These are phyloP conservation scores for Lyophyllum shimeji DNA, from an alignment of 768 basidiomycete genomes.

Conservation along the genomic window DNA sequence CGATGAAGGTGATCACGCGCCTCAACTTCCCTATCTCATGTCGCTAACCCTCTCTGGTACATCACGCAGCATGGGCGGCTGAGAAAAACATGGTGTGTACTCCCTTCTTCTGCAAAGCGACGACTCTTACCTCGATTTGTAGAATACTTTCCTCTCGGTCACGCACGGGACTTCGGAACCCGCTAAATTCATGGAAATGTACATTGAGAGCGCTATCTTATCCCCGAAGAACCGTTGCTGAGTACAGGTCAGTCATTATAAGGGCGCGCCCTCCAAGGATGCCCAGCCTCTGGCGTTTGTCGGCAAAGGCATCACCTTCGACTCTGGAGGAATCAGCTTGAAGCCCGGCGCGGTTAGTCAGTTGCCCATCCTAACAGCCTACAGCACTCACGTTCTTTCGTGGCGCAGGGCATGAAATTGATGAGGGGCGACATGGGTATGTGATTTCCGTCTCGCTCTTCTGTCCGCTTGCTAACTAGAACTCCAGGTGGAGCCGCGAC, in stretches of 20 bases:
- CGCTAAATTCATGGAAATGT: constrained; percentile 88
- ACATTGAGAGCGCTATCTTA: constrained; percentile 9
- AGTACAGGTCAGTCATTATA: constrained; percentile 64
- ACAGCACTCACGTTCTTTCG: not conserved
- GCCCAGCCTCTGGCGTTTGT: constrained; percentile 72
- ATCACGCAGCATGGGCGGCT: constrained; percentile 67
- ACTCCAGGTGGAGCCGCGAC: constrained; percentile 72
- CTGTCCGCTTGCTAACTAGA: not conserved
- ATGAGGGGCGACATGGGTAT: constrained; percentile 89
- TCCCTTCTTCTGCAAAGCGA: not conserved
- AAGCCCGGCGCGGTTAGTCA: constrained; percentile 66
- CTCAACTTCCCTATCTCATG: not conserved
- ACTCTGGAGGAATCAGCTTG: constrained; percentile 85
- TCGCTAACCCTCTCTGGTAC: constrained; percentile 6
- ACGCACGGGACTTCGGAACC: constrained; percentile 81
- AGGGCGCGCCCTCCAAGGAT: constrained; percentile 58
- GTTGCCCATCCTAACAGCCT: not conserved
- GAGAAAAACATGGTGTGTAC: constrained; percentile 75
- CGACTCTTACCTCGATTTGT: not conserved
- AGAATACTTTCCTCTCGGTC: constrained; percentile 87
- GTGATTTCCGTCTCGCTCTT: constrained; percentile 1
- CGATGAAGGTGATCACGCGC: constrained; percentile 59
- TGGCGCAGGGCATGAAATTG: constrained; percentile 67
- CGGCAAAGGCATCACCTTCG: constrained; percentile 90
- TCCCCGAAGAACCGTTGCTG: not conserved